Base-by-base conservation (phyloP, 805 yeast species). In the Maudiozyma turicensis region DNA sequence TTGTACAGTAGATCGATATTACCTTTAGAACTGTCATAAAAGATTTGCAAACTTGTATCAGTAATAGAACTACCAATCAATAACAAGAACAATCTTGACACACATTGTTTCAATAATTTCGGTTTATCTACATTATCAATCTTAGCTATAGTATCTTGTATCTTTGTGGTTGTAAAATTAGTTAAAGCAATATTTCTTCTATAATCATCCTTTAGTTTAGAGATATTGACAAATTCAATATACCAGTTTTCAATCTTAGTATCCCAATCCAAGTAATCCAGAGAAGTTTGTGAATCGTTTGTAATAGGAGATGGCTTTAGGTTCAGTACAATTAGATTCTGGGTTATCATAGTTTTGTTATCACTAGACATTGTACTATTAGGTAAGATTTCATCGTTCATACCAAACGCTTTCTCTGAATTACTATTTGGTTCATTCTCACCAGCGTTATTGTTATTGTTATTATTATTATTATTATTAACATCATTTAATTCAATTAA, bases 21-120 rank as follows among this genome's bases (percentile, higher is more conserved):
- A 38, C 58, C 31, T 43, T 63, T 55, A 7, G 59, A 50, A 49
- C 58, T 54, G 9, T 55, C 52, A 71, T 71, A 66, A 73, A 84
- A 52, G 65, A 69, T 49, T 63, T 67, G 61, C 64, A 80, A 55
- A 68, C 76, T 40, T 72, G 72, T 60, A 73, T 72, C 65, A 77
- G 86, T 74, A 14, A 89, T 82, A 31, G 77, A 77, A 26, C 81
- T 71, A 47, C 82, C 58, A 0, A 89, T 77, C 6, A 93, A 74
- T 35, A 86, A 70, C 52, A 83, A 69, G 59, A 91, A 88, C 3
- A 90, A 78, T 52, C 80, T 82, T 0, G 95, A 84, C 30, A 87
- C 59, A 6, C 59, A 54, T 38, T 60, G 63, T 13, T 52, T 61
- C 3, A 62, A 43, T 6, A 57, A 48, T 20, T 55, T 38, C 30